Evolutionary conservation across 208 protist species (phyloP).

Genomic region (Leishmania mexicana): DNA sequence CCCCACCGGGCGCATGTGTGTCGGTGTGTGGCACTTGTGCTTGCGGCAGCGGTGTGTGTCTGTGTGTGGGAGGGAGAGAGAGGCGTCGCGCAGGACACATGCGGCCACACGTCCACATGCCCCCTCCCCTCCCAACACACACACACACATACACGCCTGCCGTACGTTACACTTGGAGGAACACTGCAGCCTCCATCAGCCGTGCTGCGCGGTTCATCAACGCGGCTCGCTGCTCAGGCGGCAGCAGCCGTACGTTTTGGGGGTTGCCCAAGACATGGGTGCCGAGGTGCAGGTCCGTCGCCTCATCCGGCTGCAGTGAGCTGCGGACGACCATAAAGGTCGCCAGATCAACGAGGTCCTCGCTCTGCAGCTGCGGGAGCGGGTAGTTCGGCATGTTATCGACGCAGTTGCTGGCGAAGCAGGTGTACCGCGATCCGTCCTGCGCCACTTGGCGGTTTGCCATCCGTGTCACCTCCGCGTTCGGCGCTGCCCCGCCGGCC

Average conservation of each 20-base stretch:
- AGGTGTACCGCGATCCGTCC: slow-evolving; percentile 31
- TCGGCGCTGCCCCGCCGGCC: background rate
- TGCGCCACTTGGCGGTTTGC: slow-evolving; percentile 6
- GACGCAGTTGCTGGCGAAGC: slow-evolving; percentile 53
- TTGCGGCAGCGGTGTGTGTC: background rate
- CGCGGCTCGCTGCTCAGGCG: slow-evolving; percentile 10
- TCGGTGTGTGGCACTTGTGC: background rate
- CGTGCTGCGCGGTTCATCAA: slow-evolving; percentile 28
- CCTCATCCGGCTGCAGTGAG: slow-evolving; percentile 35
- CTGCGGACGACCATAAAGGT: slow-evolving; percentile 48
- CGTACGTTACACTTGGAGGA: slow-evolving; percentile 40
- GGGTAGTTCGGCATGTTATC: slow-evolving; percentile 43
- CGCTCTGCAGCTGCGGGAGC: slow-evolving; percentile 30
- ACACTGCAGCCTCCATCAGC: slow-evolving; percentile 47
- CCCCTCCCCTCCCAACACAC: background rate
- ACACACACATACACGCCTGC: background rate
- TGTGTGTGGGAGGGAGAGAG: background rate
- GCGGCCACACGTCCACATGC: background rate
- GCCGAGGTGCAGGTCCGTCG: slow-evolving; percentile 32
- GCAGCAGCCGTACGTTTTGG: slow-evolving; percentile 8
- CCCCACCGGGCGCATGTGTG: background rate
- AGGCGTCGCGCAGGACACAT: background rate
- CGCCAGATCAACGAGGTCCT: slow-evolving; percentile 38
- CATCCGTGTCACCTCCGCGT: slow-evolving; percentile 6
- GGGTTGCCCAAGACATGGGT: slow-evolving; percentile 31